These are phyloP conservation scores for Cystobasidium sp. DNA, from an alignment of 1,284 basidiomycete species.

Conservation along the genomic window DNA sequence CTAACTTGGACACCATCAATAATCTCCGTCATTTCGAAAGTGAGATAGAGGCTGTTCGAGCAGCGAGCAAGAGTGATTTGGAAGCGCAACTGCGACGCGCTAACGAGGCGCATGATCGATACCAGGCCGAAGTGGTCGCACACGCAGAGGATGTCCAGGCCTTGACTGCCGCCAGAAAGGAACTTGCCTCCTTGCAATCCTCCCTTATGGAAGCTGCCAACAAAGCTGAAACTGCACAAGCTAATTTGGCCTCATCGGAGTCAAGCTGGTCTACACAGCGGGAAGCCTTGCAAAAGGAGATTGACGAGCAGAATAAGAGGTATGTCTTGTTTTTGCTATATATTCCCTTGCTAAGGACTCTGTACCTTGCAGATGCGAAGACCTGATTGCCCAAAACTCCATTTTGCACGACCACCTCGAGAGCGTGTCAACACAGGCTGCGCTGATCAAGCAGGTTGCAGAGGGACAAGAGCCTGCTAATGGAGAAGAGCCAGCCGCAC, in stretches of 20 bases:
- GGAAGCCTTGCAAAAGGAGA: constrained; percentile 74
- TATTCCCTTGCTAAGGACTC: constrained; percentile 7
- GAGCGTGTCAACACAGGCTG: constrained; percentile 78
- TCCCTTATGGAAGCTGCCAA: constrained; percentile 65
- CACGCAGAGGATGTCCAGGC: constrained; percentile 81
- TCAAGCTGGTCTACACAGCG: constrained; percentile 79
- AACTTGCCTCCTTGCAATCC: constrained; percentile 63
- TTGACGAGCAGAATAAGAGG: constrained; percentile 71
- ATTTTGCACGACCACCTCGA: constrained; percentile 83
- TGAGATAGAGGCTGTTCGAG: constrained; percentile 67
- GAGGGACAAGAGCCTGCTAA: constrained; percentile 61
- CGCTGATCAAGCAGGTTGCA: constrained; percentile 69
- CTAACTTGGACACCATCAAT: constrained; percentile 74
- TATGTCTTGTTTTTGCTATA: constrained; percentile 54
- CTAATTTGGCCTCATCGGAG: constrained; percentile 71
- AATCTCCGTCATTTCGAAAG: constrained; percentile 47
- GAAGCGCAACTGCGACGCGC: constrained; percentile 70
- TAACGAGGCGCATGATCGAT: constrained; percentile 80
- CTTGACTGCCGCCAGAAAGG: constrained; percentile 68
- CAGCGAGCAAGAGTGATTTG: constrained; percentile 68
- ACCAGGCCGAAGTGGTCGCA: constrained; percentile 75
- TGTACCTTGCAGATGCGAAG: constrained; percentile 65
- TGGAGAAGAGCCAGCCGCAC: constrained; percentile 42
- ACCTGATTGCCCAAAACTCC: constrained; percentile 75
- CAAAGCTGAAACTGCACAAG: constrained; percentile 71